Percentiles rank a stretch among this genome's conserved stretches.
phyloP scores from a whole-genome alignment of 163 green algal species.

The Chlorella variabilis region DNA sequence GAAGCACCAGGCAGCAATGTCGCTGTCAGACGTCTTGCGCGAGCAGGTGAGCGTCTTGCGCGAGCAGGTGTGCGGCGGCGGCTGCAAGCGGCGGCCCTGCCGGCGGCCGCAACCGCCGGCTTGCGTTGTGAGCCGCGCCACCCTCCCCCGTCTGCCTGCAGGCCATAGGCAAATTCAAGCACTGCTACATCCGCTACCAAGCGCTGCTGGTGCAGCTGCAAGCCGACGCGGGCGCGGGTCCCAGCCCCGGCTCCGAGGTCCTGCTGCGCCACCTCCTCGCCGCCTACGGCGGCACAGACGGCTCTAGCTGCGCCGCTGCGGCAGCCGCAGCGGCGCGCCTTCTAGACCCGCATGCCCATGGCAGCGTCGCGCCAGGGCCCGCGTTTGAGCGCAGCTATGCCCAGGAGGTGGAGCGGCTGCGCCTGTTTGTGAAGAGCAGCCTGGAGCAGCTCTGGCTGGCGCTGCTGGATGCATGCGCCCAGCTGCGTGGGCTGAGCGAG shows the following conservation, averaged over 20 bases:
- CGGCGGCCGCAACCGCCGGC: too few species aligned
- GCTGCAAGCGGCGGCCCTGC: too few species aligned
- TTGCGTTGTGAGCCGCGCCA: too few species aligned
- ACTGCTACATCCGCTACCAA: constrained; percentile 35
- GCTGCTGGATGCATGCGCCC: constrained; percentile 35
- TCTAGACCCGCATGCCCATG: neutral
- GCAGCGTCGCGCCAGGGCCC: too few species aligned
- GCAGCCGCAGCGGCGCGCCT: neutral
- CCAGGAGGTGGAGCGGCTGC: constrained; percentile 38
- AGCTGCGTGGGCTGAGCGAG: constrained; percentile 11
- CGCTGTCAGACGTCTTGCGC: neutral
- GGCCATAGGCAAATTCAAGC: constrained; percentile 14
- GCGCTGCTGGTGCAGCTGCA: constrained; percentile 28
- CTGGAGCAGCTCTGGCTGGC: constrained; percentile 47
- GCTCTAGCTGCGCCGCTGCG: too few species aligned
- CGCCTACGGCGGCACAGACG: too few species aligned
- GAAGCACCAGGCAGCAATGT: neutral
- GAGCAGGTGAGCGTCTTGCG: constrained; percentile 9
- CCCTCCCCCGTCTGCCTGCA: constrained; percentile 22
- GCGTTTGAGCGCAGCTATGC: constrained; percentile 5
- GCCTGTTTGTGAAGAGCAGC: constrained; percentile 21
- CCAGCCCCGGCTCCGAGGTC: too few species aligned
- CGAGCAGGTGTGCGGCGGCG: too few species aligned
- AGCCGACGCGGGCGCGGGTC: neutral
- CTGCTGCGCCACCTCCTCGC: constrained; percentile 12